phyloP scores from a whole-genome alignment of 768 basidiomycete species.

The Rickenella mellea region DNA sequence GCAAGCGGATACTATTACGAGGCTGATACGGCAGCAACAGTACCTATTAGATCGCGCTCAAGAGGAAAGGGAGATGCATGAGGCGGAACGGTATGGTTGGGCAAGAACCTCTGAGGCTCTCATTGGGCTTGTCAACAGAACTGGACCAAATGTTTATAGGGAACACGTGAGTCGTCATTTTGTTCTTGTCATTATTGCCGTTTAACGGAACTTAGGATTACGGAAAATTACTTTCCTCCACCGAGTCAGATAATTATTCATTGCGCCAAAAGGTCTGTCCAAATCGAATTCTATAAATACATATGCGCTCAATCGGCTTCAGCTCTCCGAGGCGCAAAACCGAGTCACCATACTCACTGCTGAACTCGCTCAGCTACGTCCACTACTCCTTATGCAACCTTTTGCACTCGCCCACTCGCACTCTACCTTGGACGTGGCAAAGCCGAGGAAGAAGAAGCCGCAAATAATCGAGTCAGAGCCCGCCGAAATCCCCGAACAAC shows the following conservation, averaged over 20 bases:
- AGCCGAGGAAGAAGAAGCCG: neutral
- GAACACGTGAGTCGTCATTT: constrained; percentile 31
- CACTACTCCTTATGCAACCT: constrained; percentile 60
- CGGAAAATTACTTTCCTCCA: constrained; percentile 30
- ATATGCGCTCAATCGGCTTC: constrained; percentile 7
- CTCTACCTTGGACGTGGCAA: constrained; percentile 8
- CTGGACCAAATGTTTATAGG: constrained; percentile 22
- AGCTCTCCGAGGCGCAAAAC: constrained; percentile 52
- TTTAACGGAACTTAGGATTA: constrained; percentile 30
- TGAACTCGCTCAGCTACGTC: constrained; percentile 57
- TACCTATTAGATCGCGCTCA: constrained; percentile 40
- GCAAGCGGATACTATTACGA: constrained; percentile 56
- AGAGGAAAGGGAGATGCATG: constrained; percentile 53
- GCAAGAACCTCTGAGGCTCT: constrained; percentile 59
- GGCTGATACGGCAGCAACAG: constrained; percentile 48
- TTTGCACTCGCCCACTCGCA: constrained; percentile 13
- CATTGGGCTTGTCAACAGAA: constrained; percentile 36
- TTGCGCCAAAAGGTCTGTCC: constrained; percentile 50
- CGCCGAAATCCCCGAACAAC: constrained; percentile 5
- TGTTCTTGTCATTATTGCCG: neutral
- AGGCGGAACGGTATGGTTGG: constrained; percentile 57
- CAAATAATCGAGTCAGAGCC: neutral
- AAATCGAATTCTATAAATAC: constrained; percentile 1
- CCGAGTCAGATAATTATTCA: constrained; percentile 52
- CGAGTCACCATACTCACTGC: constrained; percentile 49